Evolutionary conservation across 73 alveolate species (phyloP).

Genomic region (Tetrahymena borealis): DNA sequence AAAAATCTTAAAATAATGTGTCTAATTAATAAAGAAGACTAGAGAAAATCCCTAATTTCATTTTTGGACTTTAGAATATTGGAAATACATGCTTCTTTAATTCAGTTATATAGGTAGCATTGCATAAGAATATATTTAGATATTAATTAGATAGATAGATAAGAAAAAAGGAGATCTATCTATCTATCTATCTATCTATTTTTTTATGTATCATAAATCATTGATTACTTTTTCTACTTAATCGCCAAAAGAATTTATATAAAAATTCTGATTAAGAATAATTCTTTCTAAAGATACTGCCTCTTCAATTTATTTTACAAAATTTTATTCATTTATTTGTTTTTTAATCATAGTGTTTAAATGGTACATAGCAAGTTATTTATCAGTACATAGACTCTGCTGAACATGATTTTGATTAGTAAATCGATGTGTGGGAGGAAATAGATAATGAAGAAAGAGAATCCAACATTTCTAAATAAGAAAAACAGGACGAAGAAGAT

Average conservation of each 20-base stretch:
- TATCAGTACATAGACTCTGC: neutral
- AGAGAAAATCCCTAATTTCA: neutral
- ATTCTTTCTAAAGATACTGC: neutral
- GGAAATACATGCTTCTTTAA: slow-evolving; percentile 80
- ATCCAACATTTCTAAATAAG: neutral
- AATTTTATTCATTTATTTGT: too few relatives aligned
- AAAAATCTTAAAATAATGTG: neutral
- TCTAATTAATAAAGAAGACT: neutral
- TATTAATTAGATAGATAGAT: too few relatives aligned
- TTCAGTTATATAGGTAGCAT: slow-evolving; percentile 48
- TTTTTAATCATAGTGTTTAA: slow-evolving; percentile 17
- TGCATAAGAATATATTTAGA: too few relatives aligned
- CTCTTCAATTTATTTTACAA: too few relatives aligned
- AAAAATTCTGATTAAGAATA: neutral
- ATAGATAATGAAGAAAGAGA: neutral
- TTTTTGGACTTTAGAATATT: slow-evolving; percentile 47
- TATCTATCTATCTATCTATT: neutral
- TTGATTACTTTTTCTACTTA: neutral
- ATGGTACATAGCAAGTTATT: slow-evolving; percentile 7
- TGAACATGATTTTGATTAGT: slow-evolving; percentile 1
- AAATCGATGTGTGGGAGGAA: neutral
- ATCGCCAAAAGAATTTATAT: neutral
- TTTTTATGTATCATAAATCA: neutral
- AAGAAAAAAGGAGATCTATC: neutral
- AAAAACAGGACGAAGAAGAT: slow-evolving; percentile 20